Percentiles rank a stretch among this genome's conserved stretches.
These are phyloP conservation scores for Hypoxylon sp. DNA, from an alignment of 2,329 filamentous ascomycete species.

Conservation along the genomic window DNA sequence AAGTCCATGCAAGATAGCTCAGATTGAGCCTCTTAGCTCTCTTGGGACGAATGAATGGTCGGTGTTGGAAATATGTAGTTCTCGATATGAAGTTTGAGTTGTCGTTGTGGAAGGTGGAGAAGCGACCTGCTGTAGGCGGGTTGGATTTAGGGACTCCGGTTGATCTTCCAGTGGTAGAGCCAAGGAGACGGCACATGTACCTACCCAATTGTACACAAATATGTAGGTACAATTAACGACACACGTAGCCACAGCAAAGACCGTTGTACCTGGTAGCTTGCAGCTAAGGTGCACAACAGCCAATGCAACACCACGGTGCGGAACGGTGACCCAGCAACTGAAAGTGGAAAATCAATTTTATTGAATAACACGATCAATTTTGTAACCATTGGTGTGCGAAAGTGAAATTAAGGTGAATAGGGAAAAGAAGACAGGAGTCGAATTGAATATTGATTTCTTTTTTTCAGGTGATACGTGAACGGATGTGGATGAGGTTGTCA, in stretches of 20 bases:
- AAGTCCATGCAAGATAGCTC: constrained; percentile 25
- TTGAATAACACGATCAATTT: too few species aligned
- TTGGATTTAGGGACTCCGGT: constrained; percentile 33
- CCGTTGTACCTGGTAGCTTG: background rate
- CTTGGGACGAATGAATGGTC: constrained; percentile 15
- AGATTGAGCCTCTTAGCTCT: constrained; percentile 30
- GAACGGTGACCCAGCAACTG: constrained; percentile 14
- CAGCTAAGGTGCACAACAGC: constrained; percentile 4
- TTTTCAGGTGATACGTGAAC: too few species aligned
- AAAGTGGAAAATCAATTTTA: too few species aligned
- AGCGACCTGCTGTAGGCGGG: constrained; percentile 22
- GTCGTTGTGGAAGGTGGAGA: constrained; percentile 45
- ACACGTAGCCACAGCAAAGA: constrained; percentile 3
- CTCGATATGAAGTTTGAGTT: constrained; percentile 36
- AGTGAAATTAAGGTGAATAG: too few species aligned
- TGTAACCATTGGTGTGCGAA: too few species aligned
- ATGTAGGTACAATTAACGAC: too few species aligned
- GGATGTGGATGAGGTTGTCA: too few species aligned
- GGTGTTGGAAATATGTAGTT: constrained; percentile 19
- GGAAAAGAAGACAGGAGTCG: too few species aligned
- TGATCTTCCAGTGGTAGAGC: constrained; percentile 35
- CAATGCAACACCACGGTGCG: constrained; percentile 10
- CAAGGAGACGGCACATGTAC: constrained; percentile 24
- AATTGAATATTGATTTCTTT: too few species aligned
- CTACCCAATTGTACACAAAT: background rate